A percentile compares a stretch with the other conserved stretches of the same genome.
Conservation (phyloP, 257 asterid species). For the Anisodus tanguticus region DNA sequence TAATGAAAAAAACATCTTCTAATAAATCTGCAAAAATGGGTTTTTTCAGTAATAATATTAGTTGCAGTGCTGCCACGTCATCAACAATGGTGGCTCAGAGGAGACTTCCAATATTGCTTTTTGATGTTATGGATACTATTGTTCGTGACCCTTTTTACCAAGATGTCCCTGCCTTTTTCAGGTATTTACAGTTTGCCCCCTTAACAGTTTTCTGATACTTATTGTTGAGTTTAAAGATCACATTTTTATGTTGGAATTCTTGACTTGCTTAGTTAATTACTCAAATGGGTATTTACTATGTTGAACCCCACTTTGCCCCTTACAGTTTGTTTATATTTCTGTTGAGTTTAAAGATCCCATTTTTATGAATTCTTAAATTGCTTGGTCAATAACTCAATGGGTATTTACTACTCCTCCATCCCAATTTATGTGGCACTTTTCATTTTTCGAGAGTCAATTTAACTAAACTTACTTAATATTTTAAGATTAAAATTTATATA, state of each 20-base stretch:
- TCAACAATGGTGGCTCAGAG: conserved; percentile 27
- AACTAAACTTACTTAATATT: too few species aligned
- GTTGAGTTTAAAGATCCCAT: background rate
- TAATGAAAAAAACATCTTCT: too few species aligned
- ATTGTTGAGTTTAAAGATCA: background rate
- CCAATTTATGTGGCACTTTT: too few species aligned
- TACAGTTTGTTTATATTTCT: too few species aligned
- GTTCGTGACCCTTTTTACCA: conserved; percentile 94
- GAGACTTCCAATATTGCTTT: conserved; percentile 76
- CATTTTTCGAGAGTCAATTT: too few species aligned
- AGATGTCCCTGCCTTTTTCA: conserved; percentile 76
- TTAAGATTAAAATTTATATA: too few species aligned
- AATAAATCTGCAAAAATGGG: conserved; percentile 33
- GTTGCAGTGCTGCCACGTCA: conserved; percentile 30
- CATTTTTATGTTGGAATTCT: background rate
- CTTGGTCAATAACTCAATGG: background rate
- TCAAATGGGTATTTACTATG: too few species aligned
- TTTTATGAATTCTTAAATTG: conserved; percentile 11
- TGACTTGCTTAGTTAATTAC: too few species aligned
- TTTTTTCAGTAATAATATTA: conserved; percentile 29
- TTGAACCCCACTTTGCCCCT: too few species aligned
- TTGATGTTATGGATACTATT: conserved; percentile 89
- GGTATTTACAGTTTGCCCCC: conserved; percentile 46
- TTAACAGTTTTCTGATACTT: background rate
- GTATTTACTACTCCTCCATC: background rate